phyloP scores from a whole-genome alignment of 805 yeast genomes.

The Barnettozyma sp. region DNA sequence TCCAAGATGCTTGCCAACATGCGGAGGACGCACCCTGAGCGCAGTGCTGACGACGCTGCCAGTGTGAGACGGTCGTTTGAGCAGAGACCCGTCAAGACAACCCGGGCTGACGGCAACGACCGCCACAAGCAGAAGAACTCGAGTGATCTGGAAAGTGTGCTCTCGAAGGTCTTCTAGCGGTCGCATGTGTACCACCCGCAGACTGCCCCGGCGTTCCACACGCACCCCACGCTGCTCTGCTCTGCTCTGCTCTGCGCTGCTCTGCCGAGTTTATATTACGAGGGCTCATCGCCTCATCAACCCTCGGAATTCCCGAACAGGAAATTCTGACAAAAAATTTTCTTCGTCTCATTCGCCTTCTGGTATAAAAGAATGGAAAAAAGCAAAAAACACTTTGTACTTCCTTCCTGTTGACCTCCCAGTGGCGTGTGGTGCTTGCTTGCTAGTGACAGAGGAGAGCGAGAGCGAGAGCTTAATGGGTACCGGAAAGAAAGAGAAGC shows the following conservation, averaged over 20 bases:
- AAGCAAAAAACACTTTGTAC: too few relatives aligned
- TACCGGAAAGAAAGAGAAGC: constrained; percentile 84
- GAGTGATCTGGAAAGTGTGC: constrained; percentile 32
- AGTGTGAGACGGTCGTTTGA: constrained; percentile 53
- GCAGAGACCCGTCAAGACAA: constrained; percentile 63
- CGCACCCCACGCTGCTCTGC: too few relatives aligned
- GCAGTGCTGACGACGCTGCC: constrained; percentile 26
- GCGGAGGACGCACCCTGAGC: constrained; percentile 26
- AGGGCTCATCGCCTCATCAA: constrained; percentile 3
- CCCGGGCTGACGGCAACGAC: constrained; percentile 55
- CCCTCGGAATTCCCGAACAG: neutral
- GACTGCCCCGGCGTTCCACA: too few relatives aligned
- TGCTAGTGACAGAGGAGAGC: too few relatives aligned
- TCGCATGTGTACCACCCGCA: too few relatives aligned
- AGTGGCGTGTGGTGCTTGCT: too few relatives aligned
- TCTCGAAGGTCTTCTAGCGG: constrained; percentile 25
- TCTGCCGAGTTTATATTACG: too few relatives aligned
- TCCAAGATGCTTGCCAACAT: constrained; percentile 75
- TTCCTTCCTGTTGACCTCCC: too few relatives aligned
- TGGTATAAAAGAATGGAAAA: too few relatives aligned
- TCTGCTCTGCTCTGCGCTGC: too few relatives aligned
- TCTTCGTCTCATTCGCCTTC: too few relatives aligned
- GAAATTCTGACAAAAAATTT: neutral
- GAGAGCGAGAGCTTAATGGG: too few relatives aligned
- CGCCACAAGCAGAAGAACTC: constrained; percentile 36